A percentile compares a stretch with the other conserved stretches of the same genome.
These are phyloP conservation scores for Talaromyces ruber DNA, from an alignment of 495 filamentous ascomycete species.

Conservation along the genomic window DNA sequence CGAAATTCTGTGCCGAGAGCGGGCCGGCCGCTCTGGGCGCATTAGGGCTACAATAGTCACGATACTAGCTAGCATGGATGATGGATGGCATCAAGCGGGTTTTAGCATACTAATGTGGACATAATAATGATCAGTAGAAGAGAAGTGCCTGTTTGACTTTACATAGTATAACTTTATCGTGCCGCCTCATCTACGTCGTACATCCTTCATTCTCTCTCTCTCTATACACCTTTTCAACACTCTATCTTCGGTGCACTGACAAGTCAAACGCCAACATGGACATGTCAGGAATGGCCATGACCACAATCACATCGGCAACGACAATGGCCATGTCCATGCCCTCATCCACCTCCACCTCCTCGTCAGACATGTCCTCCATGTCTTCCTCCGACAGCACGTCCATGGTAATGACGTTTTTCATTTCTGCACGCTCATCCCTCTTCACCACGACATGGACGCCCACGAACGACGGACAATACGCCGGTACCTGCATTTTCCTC, in stretches of 20 bases:
- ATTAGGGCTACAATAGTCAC: not conserved
- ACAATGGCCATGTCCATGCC: not conserved
- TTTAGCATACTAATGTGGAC: not conserved
- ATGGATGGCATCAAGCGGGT: not conserved
- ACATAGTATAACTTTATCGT: not conserved
- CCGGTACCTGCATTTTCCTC: conserved; percentile 23
- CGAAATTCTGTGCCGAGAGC: not conserved
- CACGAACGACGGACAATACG: conserved; percentile 16
- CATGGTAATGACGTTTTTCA: conserved; percentile 25
- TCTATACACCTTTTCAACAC: no score
- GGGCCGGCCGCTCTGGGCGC: not conserved
- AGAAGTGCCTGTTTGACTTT: no score
- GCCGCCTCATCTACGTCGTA: no score
- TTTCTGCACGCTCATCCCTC: conserved; percentile 17
- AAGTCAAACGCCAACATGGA: not conserved
- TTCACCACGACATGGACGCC: conserved; percentile 17
- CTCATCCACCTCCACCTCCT: conserved; percentile 4
- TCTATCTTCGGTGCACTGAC: no score
- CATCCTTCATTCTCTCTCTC: no score
- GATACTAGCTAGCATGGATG: not conserved
- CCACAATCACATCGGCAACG: not conserved
- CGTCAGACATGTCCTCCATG: conserved; percentile 12
- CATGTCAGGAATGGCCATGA: conserved; percentile 5
- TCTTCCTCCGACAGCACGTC: not conserved
- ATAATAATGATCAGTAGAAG: not conserved